These are phyloP conservation scores for Monosporascus ibericus DNA, from an alignment of 2,329 filamentous ascomycete genomes.

Conservation along the genomic window DNA sequence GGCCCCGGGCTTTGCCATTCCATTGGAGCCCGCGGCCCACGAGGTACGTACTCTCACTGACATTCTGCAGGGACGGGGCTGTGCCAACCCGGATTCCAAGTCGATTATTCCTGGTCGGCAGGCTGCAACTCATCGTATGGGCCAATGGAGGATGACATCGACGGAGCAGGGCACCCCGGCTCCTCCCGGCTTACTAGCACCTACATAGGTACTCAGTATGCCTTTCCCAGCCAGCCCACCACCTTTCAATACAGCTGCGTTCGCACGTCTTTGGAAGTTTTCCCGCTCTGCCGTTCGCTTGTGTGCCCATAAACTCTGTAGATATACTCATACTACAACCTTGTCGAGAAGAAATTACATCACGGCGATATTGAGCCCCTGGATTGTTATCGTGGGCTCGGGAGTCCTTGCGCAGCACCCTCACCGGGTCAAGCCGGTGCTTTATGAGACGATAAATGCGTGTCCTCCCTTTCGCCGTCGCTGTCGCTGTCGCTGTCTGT, in stretches of 20 bases:
- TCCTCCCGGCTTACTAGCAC: not conserved
- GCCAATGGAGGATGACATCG: constrained; percentile 21
- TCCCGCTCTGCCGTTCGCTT: not conserved
- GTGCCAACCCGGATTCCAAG: not conserved
- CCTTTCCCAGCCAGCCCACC: not conserved
- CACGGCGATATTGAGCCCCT: too few relatives aligned
- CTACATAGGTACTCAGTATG: not conserved
- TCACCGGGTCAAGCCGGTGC: not conserved
- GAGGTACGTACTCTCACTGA: not conserved
- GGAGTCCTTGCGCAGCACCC: not conserved
- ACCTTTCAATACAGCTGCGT: not conserved
- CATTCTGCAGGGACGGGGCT: not conserved
- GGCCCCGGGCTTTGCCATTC: not conserved
- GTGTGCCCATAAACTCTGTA: not conserved
- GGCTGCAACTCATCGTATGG: constrained; percentile 8
- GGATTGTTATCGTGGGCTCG: not conserved
- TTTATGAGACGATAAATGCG: not conserved
- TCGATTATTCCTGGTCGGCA: not conserved
- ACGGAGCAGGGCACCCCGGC: constrained; percentile 10
- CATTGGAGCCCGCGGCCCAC: not conserved
- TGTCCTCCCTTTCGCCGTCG: not conserved
- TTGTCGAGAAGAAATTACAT: not conserved
- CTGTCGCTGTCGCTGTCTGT: not conserved
- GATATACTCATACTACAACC: not conserved
- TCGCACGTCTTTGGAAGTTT: not conserved